Conservation (phyloP, 2,329 filamentous ascomycete genomes). For the Huntiella moniliformis region DNA sequence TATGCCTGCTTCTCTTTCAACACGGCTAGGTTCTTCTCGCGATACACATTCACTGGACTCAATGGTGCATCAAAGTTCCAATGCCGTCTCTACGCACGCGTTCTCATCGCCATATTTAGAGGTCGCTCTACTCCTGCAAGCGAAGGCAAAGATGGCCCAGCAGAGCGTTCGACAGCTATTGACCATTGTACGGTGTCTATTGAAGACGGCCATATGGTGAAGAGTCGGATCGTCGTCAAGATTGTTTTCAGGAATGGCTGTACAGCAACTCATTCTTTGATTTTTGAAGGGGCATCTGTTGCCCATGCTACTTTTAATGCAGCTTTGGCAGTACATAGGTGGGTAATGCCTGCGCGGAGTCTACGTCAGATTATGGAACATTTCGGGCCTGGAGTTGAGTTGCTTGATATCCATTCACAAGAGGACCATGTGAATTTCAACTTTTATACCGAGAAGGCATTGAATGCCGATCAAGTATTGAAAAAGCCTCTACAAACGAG, state of each 20-base stretch:
- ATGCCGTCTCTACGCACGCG: slow-evolving; percentile 43
- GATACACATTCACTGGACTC: slow-evolving; percentile 45
- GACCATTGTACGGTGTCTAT: slow-evolving; percentile 58
- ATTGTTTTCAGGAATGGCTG: slow-evolving; percentile 59
- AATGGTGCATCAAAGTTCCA: slow-evolving; percentile 39
- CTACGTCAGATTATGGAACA: slow-evolving; percentile 62
- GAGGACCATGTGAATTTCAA: slow-evolving; percentile 59
- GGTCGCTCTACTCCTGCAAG: slow-evolving; percentile 40
- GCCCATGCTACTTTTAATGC: slow-evolving; percentile 60
- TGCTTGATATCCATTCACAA: slow-evolving; percentile 60
- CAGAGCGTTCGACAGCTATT: slow-evolving; percentile 44
- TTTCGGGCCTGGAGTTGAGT: slow-evolving; percentile 63
- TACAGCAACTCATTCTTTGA: slow-evolving; percentile 57
- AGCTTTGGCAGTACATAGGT: slow-evolving; percentile 45
- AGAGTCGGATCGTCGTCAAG: slow-evolving; percentile 56
- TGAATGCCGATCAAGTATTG: slow-evolving; percentile 49
- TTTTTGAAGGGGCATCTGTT: slow-evolving; percentile 55
- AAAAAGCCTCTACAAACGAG: slow-evolving; percentile 69
- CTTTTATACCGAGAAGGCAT: slow-evolving; percentile 64
- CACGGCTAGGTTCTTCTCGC: slow-evolving; percentile 50
- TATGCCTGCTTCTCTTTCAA: slow-evolving; percentile 56
- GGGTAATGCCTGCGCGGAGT: slow-evolving; percentile 53
- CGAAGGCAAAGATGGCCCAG: slow-evolving; percentile 32
- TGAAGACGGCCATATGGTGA: slow-evolving; percentile 49
- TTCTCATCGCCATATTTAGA: slow-evolving; percentile 54